Evolutionary conservation across 805 yeast genomes (phyloP).

Genomic region (Clavispora fructus): DNA sequence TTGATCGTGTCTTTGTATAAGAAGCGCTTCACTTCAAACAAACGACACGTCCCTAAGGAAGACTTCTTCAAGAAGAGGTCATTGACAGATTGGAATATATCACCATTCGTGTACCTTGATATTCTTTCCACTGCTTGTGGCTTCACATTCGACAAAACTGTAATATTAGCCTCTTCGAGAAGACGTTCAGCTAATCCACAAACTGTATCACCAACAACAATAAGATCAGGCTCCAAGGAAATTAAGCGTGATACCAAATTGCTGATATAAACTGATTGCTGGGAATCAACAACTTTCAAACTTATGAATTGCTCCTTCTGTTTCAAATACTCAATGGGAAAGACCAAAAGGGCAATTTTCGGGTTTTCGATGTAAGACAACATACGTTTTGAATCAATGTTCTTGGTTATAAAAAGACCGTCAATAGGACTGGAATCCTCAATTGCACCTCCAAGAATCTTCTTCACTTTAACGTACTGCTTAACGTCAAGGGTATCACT

Average conservation of each 20-base stretch:
- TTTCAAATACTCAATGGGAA: slow-evolving; percentile 81
- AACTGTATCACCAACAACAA: slow-evolving; percentile 73
- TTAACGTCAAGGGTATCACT: slow-evolving; percentile 80
- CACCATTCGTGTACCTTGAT: slow-evolving; percentile 75
- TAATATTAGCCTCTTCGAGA: slow-evolving; percentile 67
- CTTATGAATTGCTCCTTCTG: slow-evolving; percentile 77
- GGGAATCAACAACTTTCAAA: slow-evolving; percentile 76
- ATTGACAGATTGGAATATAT: slow-evolving; percentile 80
- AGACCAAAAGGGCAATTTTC: slow-evolving; percentile 73
- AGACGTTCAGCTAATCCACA: slow-evolving; percentile 76
- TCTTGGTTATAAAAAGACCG: slow-evolving; percentile 82
- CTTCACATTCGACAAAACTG: slow-evolving; percentile 78
- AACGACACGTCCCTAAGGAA: slow-evolving; percentile 64
- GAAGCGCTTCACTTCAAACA: slow-evolving; percentile 67
- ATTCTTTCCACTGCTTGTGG: slow-evolving; percentile 76
- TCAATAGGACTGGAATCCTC: slow-evolving; percentile 57
- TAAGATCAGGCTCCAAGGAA: slow-evolving; percentile 70
- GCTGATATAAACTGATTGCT: slow-evolving; percentile 78
- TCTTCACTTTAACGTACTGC: slow-evolving; percentile 83
- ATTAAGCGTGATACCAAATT: slow-evolving; percentile 76
- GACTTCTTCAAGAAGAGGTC: slow-evolving; percentile 62
- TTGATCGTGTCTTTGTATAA: slow-evolving; percentile 52
- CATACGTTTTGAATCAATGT: slow-evolving; percentile 78
- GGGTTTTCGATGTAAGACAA: slow-evolving; percentile 60
- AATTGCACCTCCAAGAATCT: slow-evolving; percentile 70